Base-by-base conservation (phyloP, 306 rosid genomes). In the Vigna hirtella region DNA sequence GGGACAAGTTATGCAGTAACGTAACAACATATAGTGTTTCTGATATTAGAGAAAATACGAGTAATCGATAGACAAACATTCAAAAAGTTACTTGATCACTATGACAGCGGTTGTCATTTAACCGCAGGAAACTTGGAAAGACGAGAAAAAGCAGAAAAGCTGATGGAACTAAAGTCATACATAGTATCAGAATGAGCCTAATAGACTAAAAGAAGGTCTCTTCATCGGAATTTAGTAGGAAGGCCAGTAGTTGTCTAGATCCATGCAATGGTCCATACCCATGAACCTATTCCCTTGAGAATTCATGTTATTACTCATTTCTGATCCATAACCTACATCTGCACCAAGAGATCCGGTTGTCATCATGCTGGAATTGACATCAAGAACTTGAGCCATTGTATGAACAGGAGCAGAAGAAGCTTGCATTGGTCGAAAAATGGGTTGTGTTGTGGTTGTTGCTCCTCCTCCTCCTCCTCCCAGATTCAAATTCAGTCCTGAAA, bases 201-300 rank as follows among this genome's bases (percentile, higher is more conserved):
- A 32, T 53, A 26, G 32, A 62, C 26, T 26, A 28, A 20, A 34
- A 2, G 15, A 57, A 56, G 45, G 47, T 18, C 58, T 71, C 73
- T 2, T 66, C 57, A 67, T 65, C 28, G 55, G 5, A 55, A 16
- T 67, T 86, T 85, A 90, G 83, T 87, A 91, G 75, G 85, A 17
- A 58, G 86, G 87, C 98, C 98, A 93, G 88, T 91, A 93, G 84
- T 66, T 85, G 16, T 93, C 96, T 7, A 93, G 87, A 81, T 91
- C 96, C 89, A 89, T 79, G 87, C 96, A 93, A 28, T 85, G 87
- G 5, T 89, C 98, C 89, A 93, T 80, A 76, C 87, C 86, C 87
- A 88, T 64, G 52, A 62, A 91, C 73, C 96, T 85, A 78, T 82
- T 89, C 34, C 82, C 42, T 8, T 78, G 81, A 61, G 45, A 57